A percentile compares a stretch with the other conserved stretches of the same genome.
phyloP scores from a whole-genome alignment of 768 basidiomycete genomes.

The Amanita pallidorosea region DNA sequence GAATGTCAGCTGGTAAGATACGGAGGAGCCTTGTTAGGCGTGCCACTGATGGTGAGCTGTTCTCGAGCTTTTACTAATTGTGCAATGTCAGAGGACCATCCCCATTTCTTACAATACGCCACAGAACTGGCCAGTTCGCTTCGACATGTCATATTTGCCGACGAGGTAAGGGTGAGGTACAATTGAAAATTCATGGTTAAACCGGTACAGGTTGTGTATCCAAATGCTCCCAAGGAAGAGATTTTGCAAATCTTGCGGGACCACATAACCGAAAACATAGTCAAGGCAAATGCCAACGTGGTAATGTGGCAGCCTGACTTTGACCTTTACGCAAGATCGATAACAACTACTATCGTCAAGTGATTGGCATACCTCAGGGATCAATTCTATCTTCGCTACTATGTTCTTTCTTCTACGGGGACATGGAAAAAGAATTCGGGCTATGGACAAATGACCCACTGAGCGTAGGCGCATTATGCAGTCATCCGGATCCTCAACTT shows the following conservation, averaged over 20 bases:
- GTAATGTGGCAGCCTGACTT: not conserved
- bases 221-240: slow-evolving; percentile 38
- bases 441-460: slow-evolving; percentile 43
- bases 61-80: not conserved
- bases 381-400: slow-evolving; percentile 91
- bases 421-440: slow-evolving; percentile 59
- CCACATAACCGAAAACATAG: slow-evolving; percentile 87
- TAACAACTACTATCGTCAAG: slow-evolving; percentile 70
- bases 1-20: slow-evolving; percentile 42
- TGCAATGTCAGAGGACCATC: slow-evolving; percentile 50
- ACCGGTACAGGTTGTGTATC: slow-evolving; percentile 32
- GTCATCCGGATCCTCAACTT: not conserved
- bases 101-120: slow-evolving; percentile 66
- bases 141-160: slow-evolving; percentile 74
- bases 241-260: slow-evolving; percentile 72
- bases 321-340: slow-evolving; percentile 49
- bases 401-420: slow-evolving; percentile 92
- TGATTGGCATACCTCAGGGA: slow-evolving; percentile 94
- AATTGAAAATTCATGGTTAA: not conserved
- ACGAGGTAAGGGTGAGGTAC: slow-evolving; percentile 46
- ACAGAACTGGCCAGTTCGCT: slow-evolving; percentile 52
- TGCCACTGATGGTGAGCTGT: slow-evolving; percentile 48
- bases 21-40: slow-evolving; percentile 46
- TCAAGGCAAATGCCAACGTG: slow-evolving; percentile 47
- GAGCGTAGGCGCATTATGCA: slow-evolving; percentile 38